Conservation (phyloP, 1,139 yeast species). For the Saccharomyces hybrid region DNA sequence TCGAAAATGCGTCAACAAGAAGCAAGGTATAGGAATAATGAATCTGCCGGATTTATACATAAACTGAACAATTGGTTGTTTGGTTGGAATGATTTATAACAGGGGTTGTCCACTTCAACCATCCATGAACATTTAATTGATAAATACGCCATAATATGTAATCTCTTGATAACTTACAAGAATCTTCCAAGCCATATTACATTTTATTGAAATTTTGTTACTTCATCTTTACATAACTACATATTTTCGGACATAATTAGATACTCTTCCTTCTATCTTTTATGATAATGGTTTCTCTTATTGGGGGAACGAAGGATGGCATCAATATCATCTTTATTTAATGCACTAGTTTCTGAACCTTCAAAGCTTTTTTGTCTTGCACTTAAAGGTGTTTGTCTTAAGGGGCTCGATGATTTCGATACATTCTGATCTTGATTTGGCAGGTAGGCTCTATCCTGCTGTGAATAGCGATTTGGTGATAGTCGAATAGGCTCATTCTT, state of each 20-base stretch:
- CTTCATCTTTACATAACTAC: not conserved
- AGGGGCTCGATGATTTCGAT: not conserved
- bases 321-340: not conserved
- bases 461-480: not conserved
- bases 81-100: constrained; percentile 49
- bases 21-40: constrained; percentile 10
- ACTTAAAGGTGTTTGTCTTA: not conserved
- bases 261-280: not conserved
- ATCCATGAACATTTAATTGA: not conserved
- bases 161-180: not conserved
- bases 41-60: constrained; percentile 3
- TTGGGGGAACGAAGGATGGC: not conserved
- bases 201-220: not conserved
- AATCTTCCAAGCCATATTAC: too few relatives aligned
- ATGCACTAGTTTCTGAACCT: not conserved
- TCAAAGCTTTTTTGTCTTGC: not conserved
- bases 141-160: not conserved
- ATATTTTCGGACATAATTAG: not conserved
- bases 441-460: not conserved
- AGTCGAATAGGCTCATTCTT: not conserved
- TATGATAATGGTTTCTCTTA: not conserved
- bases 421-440: not conserved
- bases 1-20: constrained; percentile 30
- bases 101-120: not conserved
- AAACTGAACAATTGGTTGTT: constrained; percentile 39